These are phyloP conservation scores for Dissophora ornata DNA, from an alignment of 192 early-diverging fungal species.

Conservation along the genomic window DNA sequence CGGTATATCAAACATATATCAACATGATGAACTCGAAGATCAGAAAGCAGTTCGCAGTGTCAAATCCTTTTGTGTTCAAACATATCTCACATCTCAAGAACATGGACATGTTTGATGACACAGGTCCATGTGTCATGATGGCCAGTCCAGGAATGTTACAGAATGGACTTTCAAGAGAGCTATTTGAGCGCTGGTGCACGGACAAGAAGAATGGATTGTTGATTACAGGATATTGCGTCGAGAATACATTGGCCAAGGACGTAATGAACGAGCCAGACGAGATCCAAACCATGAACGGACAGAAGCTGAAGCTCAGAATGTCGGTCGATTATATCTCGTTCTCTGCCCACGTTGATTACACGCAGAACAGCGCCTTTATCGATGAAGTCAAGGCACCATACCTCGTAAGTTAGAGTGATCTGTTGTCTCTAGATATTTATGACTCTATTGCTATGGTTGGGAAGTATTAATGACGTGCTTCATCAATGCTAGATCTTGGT, in stretches of 20 bases:
- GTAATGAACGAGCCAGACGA: slow-evolving; percentile 88
- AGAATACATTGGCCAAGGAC: slow-evolving; percentile 88
- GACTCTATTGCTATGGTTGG: too few species aligned
- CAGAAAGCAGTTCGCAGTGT: slow-evolving; percentile 84
- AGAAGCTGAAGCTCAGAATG: slow-evolving; percentile 82
- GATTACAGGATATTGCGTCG: slow-evolving; percentile 97
- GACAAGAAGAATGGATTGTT: slow-evolving; percentile 93
- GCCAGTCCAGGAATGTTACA: slow-evolving; percentile 98
- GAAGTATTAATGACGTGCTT: too few species aligned
- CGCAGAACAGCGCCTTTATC: slow-evolving; percentile 96
- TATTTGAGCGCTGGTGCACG: slow-evolving; percentile 95
- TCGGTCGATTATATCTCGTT: slow-evolving; percentile 96
- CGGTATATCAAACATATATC: slow-evolving; percentile 96
- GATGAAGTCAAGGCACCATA: slow-evolving; percentile 93
- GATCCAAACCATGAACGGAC: slow-evolving; percentile 83
- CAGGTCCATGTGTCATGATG: slow-evolving; percentile 98
- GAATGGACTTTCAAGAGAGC: slow-evolving; percentile 92
- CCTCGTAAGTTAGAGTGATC: slow-evolving; percentile 66
- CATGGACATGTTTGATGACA: slow-evolving; percentile 90
- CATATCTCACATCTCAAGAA: slow-evolving; percentile 92
- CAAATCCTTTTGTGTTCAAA: slow-evolving; percentile 97
- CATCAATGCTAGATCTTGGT: slow-evolving; percentile 87
- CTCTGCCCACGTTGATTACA: slow-evolving; percentile 97
- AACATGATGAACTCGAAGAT: slow-evolving; percentile 99
- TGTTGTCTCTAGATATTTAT: too few species aligned